phyloP scores from a whole-genome alignment of 768 basidiomycete genomes.

The Kwoniella heveanensis region DNA sequence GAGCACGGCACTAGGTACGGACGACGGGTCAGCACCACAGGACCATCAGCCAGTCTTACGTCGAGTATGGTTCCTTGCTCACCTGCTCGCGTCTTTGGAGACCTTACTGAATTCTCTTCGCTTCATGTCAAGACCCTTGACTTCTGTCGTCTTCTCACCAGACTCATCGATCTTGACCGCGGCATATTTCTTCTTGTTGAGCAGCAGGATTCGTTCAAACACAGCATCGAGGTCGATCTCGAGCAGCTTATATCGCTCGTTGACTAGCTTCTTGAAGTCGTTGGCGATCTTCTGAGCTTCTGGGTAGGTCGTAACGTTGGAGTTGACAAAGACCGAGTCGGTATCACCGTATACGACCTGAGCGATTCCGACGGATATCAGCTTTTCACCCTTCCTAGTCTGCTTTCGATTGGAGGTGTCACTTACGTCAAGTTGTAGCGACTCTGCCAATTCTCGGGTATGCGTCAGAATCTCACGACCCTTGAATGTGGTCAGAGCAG shows the following conservation, averaged over 20 bases:
- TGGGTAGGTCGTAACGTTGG: conserved; percentile 81
- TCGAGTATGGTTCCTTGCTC: conserved; percentile 59
- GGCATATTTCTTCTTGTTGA: conserved; percentile 99
- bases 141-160: conserved; percentile 70
- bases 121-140: conserved; percentile 99
- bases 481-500: conserved; percentile 94
- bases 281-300: conserved; percentile 89
- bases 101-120: conserved; percentile 89
- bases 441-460: conserved; percentile 89
- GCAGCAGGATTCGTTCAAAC: conserved; percentile 84
- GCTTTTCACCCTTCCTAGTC: too few species aligned
- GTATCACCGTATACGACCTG: conserved; percentile 99
- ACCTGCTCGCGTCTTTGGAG: conserved; percentile 93
- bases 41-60: neutral
- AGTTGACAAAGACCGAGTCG: conserved; percentile 98
- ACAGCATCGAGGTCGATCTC: conserved; percentile 96
- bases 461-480: conserved; percentile 95
- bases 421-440: conserved; percentile 82
- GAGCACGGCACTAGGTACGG: conserved; percentile 70
- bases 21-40: neutral
- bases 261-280: conserved; percentile 92
- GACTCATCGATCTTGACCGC: conserved; percentile 91
- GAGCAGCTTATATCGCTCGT: conserved; percentile 89
- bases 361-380: too few species aligned
- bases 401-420: neutral